Evolutionary conservation across 2,329 filamentous ascomycete species (phyloP).

Genomic region (Geosmithia flava): DNA sequence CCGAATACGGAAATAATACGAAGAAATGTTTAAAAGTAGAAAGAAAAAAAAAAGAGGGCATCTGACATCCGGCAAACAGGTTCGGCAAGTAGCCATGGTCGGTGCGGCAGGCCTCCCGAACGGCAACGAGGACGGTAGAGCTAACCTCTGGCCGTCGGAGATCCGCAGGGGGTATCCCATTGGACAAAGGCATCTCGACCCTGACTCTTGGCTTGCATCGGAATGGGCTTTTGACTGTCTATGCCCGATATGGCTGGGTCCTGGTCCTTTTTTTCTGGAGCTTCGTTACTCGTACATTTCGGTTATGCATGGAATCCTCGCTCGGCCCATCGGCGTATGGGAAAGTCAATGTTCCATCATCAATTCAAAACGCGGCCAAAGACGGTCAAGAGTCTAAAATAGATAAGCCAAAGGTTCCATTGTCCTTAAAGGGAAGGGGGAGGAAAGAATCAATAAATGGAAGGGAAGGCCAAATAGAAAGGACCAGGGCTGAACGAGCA

Average conservation of each 20-base stretch:
- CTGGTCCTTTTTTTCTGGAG: not conserved
- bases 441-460: no score
- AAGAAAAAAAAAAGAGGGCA: not conserved
- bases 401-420: no score
- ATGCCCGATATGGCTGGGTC: not conserved
- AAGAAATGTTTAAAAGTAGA: not conserved
- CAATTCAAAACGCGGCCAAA: no score
- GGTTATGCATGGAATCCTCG: no score
- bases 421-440: no score
- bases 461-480: no score
- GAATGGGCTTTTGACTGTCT: not conserved
- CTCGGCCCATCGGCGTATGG: no score
- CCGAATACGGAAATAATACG: no score
- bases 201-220: not conserved
- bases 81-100: not conserved
- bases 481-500: not conserved
- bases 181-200: not conserved
- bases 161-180: not conserved
- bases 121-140: no score
- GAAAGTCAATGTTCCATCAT: no score
- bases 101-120: not conserved
- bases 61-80: not conserved
- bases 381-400: no score
- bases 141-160: not conserved
- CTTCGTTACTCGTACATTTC: no score